A percentile compares a stretch with the other conserved stretches of the same genome.
Evolutionary conservation across 139 green algal genomes (phyloP).

Genomic region (Micractinium conductrix): DNA sequence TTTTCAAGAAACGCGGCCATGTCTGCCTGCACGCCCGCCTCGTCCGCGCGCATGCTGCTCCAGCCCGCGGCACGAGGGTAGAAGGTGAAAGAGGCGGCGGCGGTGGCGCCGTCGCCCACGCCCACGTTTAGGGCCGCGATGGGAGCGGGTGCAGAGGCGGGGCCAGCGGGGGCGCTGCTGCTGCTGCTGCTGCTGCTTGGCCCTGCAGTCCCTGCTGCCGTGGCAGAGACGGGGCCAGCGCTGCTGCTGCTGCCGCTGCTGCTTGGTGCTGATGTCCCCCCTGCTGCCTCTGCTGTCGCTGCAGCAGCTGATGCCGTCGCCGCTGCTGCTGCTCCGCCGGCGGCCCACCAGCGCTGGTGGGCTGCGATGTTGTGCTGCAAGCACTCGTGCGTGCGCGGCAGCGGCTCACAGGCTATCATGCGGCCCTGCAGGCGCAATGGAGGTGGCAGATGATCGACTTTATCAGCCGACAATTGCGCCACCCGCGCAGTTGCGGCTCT

Average conservation of each 20-base stretch:
- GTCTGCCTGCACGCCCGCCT: neutral
- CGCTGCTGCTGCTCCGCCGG: constrained; percentile 1
- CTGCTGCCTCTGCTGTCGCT: neutral
- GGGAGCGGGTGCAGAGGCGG: neutral
- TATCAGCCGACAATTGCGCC: no score
- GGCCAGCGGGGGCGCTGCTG: neutral
- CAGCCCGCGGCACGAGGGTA: constrained; percentile 20
- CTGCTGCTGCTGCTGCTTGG: neutral
- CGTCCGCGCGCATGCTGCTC: constrained; percentile 17
- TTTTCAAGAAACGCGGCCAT: constrained; percentile 3
- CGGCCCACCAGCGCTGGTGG: constrained; percentile 5
- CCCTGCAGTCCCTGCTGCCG: neutral
- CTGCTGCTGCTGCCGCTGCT: neutral
- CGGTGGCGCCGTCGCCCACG: neutral
- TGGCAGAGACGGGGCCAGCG: neutral
- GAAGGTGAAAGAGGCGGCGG: neutral
- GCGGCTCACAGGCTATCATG: constrained; percentile 8
- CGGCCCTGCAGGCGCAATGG: neutral
- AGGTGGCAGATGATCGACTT: no score
- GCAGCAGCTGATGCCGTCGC: neutral
- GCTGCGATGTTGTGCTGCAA: neutral
- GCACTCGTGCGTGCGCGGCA: constrained; percentile 6
- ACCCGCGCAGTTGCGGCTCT: no score
- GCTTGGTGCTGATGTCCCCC: neutral
- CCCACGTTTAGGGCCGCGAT: neutral